Evolutionary conservation across 1,284 basidiomycete species (phyloP).

Genomic region (Austroboletus niveus): DNA sequence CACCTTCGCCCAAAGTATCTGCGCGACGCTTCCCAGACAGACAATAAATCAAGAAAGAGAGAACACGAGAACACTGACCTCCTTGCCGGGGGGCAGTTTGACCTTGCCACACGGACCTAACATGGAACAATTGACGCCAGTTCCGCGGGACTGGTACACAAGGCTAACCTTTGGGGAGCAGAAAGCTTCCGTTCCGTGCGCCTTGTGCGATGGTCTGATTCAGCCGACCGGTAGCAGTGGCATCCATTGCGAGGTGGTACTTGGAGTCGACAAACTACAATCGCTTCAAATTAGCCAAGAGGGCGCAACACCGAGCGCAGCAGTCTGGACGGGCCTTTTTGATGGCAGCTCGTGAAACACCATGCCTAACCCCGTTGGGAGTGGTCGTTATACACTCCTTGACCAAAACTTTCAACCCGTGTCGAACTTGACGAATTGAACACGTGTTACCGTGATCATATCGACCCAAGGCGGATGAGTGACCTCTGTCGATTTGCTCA

Average conservation of each 20-base stretch:
- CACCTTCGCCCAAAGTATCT: too few species aligned
- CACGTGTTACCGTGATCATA: conserved; percentile 50
- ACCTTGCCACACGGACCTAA: conserved; percentile 58
- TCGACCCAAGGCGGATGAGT: conserved; percentile 60
- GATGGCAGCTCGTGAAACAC: conserved; percentile 53
- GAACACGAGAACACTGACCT: conserved; percentile 43
- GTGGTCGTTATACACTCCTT: conserved; percentile 66
- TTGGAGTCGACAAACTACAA: conserved; percentile 68
- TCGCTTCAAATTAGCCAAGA: background rate
- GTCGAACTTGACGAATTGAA: background rate
- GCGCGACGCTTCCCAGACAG: too few species aligned
- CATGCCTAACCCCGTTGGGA: conserved; percentile 55
- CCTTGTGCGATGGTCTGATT: conserved; percentile 53
- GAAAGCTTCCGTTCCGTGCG: conserved; percentile 60
- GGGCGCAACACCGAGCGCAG: background rate
- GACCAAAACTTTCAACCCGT: background rate
- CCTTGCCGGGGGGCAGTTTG: conserved; percentile 60
- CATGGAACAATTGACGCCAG: background rate
- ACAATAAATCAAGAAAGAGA: too few species aligned
- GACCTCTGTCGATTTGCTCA: background rate
- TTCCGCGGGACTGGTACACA: background rate
- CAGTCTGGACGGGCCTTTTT: conserved; percentile 57
- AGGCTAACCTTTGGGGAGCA: conserved; percentile 62
- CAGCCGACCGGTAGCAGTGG: conserved; percentile 65
- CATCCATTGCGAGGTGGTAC: conserved; percentile 62